Conservation (phyloP, 306 rosid species). For the Malus orientalis region DNA sequence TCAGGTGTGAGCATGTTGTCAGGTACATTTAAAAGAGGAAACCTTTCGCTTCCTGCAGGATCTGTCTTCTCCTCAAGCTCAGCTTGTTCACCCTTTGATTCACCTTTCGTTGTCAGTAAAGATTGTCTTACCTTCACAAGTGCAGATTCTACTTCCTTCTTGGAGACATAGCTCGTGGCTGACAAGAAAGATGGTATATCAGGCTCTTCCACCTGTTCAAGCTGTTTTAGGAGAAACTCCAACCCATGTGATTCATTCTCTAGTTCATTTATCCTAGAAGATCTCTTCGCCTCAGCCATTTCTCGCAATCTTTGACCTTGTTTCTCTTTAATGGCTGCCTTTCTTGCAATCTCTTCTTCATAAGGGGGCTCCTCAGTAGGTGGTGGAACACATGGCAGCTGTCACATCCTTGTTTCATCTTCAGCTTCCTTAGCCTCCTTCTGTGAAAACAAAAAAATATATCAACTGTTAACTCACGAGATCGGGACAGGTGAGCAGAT, state of each 20-base stretch:
- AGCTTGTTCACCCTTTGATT: conserved; percentile 60
- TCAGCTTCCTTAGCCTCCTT: conserved; percentile 72
- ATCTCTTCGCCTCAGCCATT: conserved; percentile 97
- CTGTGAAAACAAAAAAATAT: conserved; percentile 24
- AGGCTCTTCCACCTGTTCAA: conserved; percentile 65
- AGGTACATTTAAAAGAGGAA: conserved; percentile 66
- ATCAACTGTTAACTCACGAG: conserved; percentile 10
- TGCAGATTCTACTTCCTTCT: conserved; percentile 83
- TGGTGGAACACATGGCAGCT: conserved; percentile 96
- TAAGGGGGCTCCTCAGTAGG: conserved; percentile 94
- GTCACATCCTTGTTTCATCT: conserved; percentile 88
- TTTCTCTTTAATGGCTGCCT: conserved; percentile 90
- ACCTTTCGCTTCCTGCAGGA: conserved; percentile 42
- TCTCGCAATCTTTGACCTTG: conserved; percentile 94
- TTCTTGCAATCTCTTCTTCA: conserved; percentile 93
- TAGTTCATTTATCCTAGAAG: conserved; percentile 82
- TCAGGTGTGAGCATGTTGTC: conserved; percentile 76
- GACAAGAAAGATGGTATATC: conserved; percentile 60
- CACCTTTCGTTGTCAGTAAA: conserved; percentile 84
- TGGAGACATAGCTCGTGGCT: conserved; percentile 77
- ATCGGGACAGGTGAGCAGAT: neutral
- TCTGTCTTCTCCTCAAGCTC: conserved; percentile 68
- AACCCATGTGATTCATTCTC: conserved; percentile 80
- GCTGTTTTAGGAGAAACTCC: conserved; percentile 80
- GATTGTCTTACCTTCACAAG: conserved; percentile 62